Conservation (phyloP, 169 alveolate species). For the Neospora caninum region DNA sequence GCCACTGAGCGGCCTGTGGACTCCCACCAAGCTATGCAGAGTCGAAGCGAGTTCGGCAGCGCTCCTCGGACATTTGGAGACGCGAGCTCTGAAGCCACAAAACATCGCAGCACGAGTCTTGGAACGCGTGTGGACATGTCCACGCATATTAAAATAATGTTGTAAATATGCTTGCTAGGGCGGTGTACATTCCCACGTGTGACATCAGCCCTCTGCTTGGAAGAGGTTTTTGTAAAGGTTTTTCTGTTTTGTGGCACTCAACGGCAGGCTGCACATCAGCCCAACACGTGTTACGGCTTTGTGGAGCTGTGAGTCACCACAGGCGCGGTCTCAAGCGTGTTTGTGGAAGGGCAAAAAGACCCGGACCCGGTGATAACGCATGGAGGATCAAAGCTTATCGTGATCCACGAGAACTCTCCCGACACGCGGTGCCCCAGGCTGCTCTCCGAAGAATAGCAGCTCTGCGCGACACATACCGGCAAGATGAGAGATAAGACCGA, state of each 20-base stretch:
- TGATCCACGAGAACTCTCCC: not conserved
- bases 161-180: too few relatives aligned
- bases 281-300: too few relatives aligned
- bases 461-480: not conserved
- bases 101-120: not conserved
- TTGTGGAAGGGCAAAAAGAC: too few relatives aligned
- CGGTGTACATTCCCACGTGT: too few relatives aligned
- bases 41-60: conserved; percentile 12
- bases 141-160: not conserved
- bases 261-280: too few relatives aligned
- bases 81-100: not conserved
- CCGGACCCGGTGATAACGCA: too few relatives aligned
- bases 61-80: not conserved
- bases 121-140: not conserved
- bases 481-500: conserved; percentile 39
- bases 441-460: not conserved
- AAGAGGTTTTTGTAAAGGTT: too few relatives aligned
- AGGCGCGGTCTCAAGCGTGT: too few relatives aligned
- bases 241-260: too few relatives aligned
- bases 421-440: not conserved
- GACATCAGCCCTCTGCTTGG: too few relatives aligned
- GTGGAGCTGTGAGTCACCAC: too few relatives aligned
- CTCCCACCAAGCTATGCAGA: conserved; percentile 18
- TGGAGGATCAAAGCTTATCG: not conserved
- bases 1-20: conserved; percentile 13